Conservation (phyloP, 352 stramenopile species). For the Globisporangium cylindrosporum region DNA sequence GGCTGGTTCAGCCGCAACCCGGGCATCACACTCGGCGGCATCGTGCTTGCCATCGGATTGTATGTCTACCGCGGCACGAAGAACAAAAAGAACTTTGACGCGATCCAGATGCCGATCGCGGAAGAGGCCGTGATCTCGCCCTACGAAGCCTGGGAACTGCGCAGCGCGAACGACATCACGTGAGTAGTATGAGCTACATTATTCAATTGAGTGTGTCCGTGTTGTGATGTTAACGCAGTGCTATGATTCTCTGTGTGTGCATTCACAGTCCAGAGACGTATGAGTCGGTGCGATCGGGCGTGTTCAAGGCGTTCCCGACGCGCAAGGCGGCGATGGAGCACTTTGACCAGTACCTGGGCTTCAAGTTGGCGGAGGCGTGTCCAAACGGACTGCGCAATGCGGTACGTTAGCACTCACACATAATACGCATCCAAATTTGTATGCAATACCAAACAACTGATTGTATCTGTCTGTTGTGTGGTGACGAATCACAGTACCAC, state of each 20-base stretch:
- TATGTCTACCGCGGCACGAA: conserved; percentile 75
- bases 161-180: conserved; percentile 79
- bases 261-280: conserved; percentile 44
- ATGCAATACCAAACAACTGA: background rate
- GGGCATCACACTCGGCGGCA: conserved; percentile 66
- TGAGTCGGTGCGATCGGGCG: conserved; percentile 43
- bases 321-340: conserved; percentile 67
- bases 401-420: conserved; percentile 19
- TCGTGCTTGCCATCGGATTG: conserved; percentile 58
- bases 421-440: background rate
- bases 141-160: conserved; percentile 84
- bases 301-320: conserved; percentile 53
- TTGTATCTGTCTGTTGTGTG: background rate
- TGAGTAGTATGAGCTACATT: conserved; percentile 21
- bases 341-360: conserved; percentile 77
- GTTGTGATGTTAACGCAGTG: background rate
- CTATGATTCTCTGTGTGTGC: background rate
- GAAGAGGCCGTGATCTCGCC: conserved; percentile 76
- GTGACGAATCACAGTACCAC: conserved; percentile 42
- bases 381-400: conserved; percentile 62
- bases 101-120: conserved; percentile 64
- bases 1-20: conserved; percentile 86
- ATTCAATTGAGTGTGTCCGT: background rate
- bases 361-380: conserved; percentile 58
- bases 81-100: conserved; percentile 82